Base-by-base conservation (phyloP, 2,329 filamentous ascomycete species). In the Verticillium longisporum region DNA sequence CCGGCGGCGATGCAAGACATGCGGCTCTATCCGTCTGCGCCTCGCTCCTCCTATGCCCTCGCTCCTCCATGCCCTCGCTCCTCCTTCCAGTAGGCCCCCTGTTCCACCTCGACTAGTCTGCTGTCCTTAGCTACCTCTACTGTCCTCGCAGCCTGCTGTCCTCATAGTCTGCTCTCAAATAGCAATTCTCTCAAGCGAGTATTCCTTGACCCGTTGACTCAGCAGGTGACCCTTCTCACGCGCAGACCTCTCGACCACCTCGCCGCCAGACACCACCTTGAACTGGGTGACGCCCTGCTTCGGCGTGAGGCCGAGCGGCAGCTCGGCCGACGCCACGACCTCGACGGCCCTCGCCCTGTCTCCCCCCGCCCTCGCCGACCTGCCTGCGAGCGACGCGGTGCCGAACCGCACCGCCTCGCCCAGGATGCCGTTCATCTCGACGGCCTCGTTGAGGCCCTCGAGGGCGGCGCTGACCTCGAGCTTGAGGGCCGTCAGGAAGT, bases 191-290 rank as follows among this genome's bases (percentile, higher is more conserved):
- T 97, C 92, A 66, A 94, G 82, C 56, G 90, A 91, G 77, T 97
- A 97, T 66, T 88, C 86, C 61, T 89, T 90, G 64, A 93, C 88
- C 71, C 88, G 88, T 76, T 90, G 89, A 71, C 89, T 91, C 70
- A 89, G 85, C 72, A 96, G 76, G 74, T 90, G 86, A 18, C 90
- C 91, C 62, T 88, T 87, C 76, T 96, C 89, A 73, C 92, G 81
- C 67, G 78, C 80, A 67, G 82, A 92, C 67, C 91, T 84, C 72
- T 83, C 78, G 64, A 87, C 81, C 50, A 91, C 78, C 77, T 92
- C 89, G 18, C 91, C 91, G 61, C 86, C 87, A 56, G 83, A 79
- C 66, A 87, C 78, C 66, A 90, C 77, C 82, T 91, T 87, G 63
- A 79, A 75, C 63, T 70, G 75, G 53, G 80, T 79, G 26, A 85